These are phyloP conservation scores for Tolypocladium paradoxum DNA, from an alignment of 2,329 filamentous ascomycete genomes.

Conservation along the genomic window DNA sequence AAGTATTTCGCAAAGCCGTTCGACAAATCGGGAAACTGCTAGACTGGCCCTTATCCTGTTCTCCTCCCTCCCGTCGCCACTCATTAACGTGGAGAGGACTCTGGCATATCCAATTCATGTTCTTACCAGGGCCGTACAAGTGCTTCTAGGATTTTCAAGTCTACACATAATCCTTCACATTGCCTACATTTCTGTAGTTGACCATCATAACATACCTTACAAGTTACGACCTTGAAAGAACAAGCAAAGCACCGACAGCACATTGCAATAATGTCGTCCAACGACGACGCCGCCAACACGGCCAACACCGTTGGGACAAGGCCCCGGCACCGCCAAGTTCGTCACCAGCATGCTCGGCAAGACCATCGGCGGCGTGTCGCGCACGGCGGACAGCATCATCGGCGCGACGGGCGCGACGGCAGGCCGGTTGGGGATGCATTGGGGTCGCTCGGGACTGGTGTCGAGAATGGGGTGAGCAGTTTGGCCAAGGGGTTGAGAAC, in stretches of 20 bases:
- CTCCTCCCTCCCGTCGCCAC: not conserved
- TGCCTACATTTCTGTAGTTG: not conserved
- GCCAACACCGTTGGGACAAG: conserved; percentile 15
- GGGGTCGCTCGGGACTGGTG: conserved; percentile 38
- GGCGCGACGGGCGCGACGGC: conserved; percentile 43
- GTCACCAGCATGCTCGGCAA: conserved; percentile 30
- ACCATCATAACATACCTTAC: not conserved
- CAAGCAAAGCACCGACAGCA: not conserved
- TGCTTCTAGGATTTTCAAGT: not conserved
- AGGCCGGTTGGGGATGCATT: conserved; percentile 45
- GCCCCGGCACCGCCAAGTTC: conserved; percentile 25
- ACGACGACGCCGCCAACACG: conserved; percentile 7
- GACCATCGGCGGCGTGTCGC: conserved; percentile 26
- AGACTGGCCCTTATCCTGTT: not conserved
- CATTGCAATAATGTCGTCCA: conserved; percentile 3
- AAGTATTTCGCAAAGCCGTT: no score
- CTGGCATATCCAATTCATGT: not conserved
- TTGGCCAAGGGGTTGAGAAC: conserved; percentile 45
- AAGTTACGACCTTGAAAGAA: not conserved
- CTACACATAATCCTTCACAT: not conserved
- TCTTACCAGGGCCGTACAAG: not conserved
- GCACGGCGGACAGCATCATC: conserved; percentile 29
- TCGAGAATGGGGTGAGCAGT: conserved; percentile 37
- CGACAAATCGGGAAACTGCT: not conserved
- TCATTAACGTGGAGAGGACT: not conserved